Base-by-base conservation (phyloP, 768 basidiomycete genomes). In the Hygrophoropsis aurantiaca region DNA sequence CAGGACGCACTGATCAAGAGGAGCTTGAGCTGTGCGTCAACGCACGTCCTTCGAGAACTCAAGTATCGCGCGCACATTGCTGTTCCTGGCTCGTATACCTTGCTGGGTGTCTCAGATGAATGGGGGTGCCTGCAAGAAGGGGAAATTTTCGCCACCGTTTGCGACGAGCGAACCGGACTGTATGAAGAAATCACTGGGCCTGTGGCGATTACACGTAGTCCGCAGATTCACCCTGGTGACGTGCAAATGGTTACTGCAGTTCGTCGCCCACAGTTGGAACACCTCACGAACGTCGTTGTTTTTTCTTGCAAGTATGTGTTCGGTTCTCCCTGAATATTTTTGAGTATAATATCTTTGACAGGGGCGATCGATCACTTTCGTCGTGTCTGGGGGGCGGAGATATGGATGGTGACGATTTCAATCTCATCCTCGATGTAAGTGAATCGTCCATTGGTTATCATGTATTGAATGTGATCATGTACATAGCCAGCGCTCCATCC, bases 61-160 rank as follows among this genome's bases (percentile, higher is more conserved):
- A 81, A 80, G 55, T 73, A 74, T 49, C 69, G 73, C 11, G 79
- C 71, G 2, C 73, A 74, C 33, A 80, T 81, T 25, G 69, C 67
- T 1, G 69, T 81, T 4, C 76, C 78, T 1, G 71, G 64, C 6
- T 74, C 71, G 25, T 74, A 61, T 36, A 80, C 79, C 0, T 62
- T 81, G 2, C 72, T 81, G 21, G 81, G 80, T 0, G 76, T 81
- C 13, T 71, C 72, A 6, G 80, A 81, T 51, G 75, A 77, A 34
- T 72, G 72, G 68, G 64, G 66, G 18, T 75, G 72, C 49, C 58
- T 81, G 6, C 52, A 50, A 2, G 72, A 74, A 49, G 72, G 75
- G 5, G 71, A 79, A 50, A 71, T 81, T 34, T 81, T 70, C 48
- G 75, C 78, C 34, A 68, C 68, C 21, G 60, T 69, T 1, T 42